Conservation (phyloP, 2,329 filamentous ascomycete species). For the Ophiocordyceps sinensis region DNA sequence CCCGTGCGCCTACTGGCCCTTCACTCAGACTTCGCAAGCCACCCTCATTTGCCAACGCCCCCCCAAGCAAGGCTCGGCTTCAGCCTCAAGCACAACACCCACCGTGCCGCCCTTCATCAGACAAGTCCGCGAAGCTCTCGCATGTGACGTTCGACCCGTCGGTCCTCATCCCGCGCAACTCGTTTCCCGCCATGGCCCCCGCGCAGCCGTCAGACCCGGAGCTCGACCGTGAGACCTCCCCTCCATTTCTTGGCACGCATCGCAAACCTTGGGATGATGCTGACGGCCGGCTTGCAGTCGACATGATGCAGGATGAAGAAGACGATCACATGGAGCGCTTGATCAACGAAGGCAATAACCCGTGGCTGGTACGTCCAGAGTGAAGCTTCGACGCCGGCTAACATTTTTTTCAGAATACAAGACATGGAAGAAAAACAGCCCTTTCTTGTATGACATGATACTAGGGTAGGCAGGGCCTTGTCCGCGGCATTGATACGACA, state of each 20-base stretch:
- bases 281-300: constrained; percentile 12
- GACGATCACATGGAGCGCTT: constrained; percentile 67
- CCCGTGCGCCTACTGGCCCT: too few relatives aligned
- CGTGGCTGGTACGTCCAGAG: background rate
- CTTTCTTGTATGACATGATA: constrained; percentile 97
- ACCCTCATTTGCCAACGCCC: constrained; percentile 5
- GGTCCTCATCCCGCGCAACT: too few relatives aligned
- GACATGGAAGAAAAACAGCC: constrained; percentile 99
- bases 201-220: constrained; percentile 20
- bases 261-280: background rate
- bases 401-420: constrained; percentile 63
- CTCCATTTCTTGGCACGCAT: background rate
- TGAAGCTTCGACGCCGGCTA: background rate
- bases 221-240: constrained; percentile 16
- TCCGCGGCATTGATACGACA: background rate
- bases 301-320: constrained; percentile 48
- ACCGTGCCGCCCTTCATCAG: too few relatives aligned
- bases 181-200: constrained; percentile 17
- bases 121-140: background rate
- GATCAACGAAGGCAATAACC: constrained; percentile 67
- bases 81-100: background rate
- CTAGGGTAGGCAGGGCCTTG: constrained; percentile 41
- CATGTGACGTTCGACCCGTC: background rate
- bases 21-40: too few relatives aligned
- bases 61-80: background rate